Base-by-base conservation (phyloP, 257 asterid genomes). In the Fraxinus anomala region DNA sequence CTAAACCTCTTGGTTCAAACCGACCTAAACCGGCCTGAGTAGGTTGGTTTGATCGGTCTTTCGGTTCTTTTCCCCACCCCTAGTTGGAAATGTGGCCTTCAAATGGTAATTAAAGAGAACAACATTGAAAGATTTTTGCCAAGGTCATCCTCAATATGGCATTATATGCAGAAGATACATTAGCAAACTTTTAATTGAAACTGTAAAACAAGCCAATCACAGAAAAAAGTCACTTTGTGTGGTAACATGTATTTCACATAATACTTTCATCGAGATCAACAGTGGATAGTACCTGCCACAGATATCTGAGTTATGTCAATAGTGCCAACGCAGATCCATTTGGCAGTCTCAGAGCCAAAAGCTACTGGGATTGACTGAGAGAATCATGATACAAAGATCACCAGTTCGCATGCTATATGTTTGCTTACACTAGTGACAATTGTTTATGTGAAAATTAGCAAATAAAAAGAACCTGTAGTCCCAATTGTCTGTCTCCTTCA, bases 241-340 rank as follows among this genome's bases (percentile, higher is more conserved):
- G n/a, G 14, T n/a, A 21, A 63, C 6, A 26, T 10, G 6, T 12
- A 63, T 63, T 63, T 23, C 69, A 23, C 17, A 23, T 1, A 63
- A 11, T 11, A 26, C 12, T 23, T 63, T 63, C 19, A 33, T 36
- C 9, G 8, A 23, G 31, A 54, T 63, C 24, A 63, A 65, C 23
- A 47, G 26, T 42, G 71, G 47, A 24, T 2, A 42, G 14, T 77
- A 92, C 99, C 99, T 71, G 97, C 98, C 81, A 95, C 96, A 5
- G 96, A 93, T 85, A 93, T 54, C 81, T 93, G 98, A 84, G 99
- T 95, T 75, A 95, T 68, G 89, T 95, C 99, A 23, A 93, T 95
- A 70, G 99, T 96, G 68, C 99, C 97, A 74, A 95, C 98, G 70
- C 96, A 93, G 67, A 95, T 93, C 99, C 99, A 95, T 80, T 95